Percentiles rank a stretch among this genome's conserved stretches.
Conservation (phyloP, 371 early-diverging fungal genomes). For the Haplosporangium sp. region DNA sequence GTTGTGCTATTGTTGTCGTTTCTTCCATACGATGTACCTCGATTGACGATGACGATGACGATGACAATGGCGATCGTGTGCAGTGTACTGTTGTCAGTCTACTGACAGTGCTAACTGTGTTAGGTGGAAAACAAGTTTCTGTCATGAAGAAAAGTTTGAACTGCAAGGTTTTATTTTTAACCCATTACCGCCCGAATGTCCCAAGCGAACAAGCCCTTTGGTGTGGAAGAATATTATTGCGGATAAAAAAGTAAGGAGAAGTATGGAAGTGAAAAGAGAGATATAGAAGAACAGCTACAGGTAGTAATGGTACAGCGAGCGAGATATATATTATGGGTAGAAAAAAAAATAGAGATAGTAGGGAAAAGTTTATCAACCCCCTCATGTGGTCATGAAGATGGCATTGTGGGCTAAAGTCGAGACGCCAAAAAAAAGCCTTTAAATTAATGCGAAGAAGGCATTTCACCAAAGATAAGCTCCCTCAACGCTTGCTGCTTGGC, state of each 20-base stretch:
- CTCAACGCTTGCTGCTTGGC: neutral
- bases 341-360: neutral
- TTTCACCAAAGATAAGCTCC: neutral
- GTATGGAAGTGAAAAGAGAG: neutral
- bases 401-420: neutral
- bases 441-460: neutral
- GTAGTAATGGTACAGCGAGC: neutral
- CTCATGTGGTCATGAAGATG: neutral
- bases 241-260: neutral
- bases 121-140: no score
- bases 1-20: no score
- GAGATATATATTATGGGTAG: neutral
- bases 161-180: neutral
- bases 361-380: neutral
- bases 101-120: no score
- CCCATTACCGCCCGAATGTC: neutral
- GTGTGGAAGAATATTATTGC: slow-evolving; percentile 2
- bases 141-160: neutral
- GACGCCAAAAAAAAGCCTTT: neutral
- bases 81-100: no score
- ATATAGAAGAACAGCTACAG: neutral
- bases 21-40: no score
- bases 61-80: no score
- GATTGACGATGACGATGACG: no score
- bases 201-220: neutral